Base-by-base conservation (phyloP, 2,329 filamentous ascomycete species). In the Botryotinia globosa region DNA sequence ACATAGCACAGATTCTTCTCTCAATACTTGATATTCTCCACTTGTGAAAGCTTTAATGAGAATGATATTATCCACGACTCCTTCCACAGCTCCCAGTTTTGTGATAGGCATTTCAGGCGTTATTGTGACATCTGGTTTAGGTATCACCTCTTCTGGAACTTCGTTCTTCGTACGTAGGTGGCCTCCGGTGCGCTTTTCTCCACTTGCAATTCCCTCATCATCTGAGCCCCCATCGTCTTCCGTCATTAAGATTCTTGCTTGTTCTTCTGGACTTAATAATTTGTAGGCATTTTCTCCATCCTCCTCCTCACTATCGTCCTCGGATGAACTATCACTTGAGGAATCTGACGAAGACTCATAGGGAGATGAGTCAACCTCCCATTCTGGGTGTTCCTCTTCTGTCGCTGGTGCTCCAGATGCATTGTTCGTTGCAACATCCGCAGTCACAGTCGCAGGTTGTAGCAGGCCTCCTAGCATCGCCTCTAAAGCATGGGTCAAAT, bases 101-200 rank as follows among this genome's bases (percentile, higher is more conserved):
- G 91, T 88, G 70, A 98, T 90, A 75, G 89, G 88, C 87, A 92
- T 97, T 25, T 94, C 90, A 0, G 89, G 84, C 0, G 90, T 94
- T 71, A 98, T 87, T n/a, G 83, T 87, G 62, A 98, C 86, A 72
- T 96, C 89, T 0, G 96, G 95, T 78, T 92, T 93, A 0, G 91
- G 90, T 7, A 91, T 83, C 25, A 87, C 82, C 69, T 90, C 88
- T 72, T 93, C 90, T 0, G 83, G 80, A 25, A 88, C 74, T 81
- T 99, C 96, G 81, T 98, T 97, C 80, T 93, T 91, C 1, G 94
- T 97, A 73, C 92, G 89, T 62, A 97, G 83, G 62, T 88, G 87
- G 2, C 83, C 81, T 45, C 81, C 83, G 32, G 80, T 77, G 6
- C 80, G 77, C 51, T 81, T 80, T 68, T 83, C 82, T 61, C 82